These are phyloP conservation scores for Gossypium thurberi DNA, from an alignment of 345 rosid species.

Conservation along the genomic window DNA sequence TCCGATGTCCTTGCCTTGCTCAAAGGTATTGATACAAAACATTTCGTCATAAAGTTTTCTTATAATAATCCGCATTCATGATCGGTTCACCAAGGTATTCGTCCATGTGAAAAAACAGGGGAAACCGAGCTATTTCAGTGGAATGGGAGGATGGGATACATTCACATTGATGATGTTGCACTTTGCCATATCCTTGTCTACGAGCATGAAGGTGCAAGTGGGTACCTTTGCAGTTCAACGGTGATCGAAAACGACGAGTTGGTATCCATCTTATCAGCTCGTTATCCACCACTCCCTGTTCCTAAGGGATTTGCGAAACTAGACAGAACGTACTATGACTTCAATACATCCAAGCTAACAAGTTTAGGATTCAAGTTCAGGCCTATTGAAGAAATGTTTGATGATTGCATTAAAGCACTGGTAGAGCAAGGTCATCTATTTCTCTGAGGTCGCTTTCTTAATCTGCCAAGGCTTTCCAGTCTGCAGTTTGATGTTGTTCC, in stretches of 20 bases:
- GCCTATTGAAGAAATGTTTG: constrained; percentile 57
- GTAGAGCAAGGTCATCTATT: constrained; percentile 8
- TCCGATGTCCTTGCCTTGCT: constrained; percentile 77
- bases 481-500: background rate
- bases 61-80: background rate
- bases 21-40: constrained; percentile 34
- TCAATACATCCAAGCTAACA: constrained; percentile 47
- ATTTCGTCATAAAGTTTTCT: background rate
- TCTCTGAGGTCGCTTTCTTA: background rate
- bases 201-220: constrained; percentile 41
- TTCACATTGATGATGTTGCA: constrained; percentile 88
- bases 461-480: background rate
- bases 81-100: background rate
- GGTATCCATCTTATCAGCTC: constrained; percentile 42
- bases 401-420: constrained; percentile 59
- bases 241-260: constrained; percentile 52
- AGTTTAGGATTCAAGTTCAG: constrained; percentile 67
- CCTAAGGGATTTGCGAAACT: constrained; percentile 41
- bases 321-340: background rate
- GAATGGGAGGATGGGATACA: constrained; percentile 89
- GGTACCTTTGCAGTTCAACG: constrained; percentile 61
- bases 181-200: constrained; percentile 63
- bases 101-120: constrained; percentile 27
- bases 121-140: constrained; percentile 56
- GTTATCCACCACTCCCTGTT: constrained; percentile 54